Evolutionary conservation across 1,284 basidiomycete genomes (phyloP).

Genomic region (Afroboletus lepidellus): DNA sequence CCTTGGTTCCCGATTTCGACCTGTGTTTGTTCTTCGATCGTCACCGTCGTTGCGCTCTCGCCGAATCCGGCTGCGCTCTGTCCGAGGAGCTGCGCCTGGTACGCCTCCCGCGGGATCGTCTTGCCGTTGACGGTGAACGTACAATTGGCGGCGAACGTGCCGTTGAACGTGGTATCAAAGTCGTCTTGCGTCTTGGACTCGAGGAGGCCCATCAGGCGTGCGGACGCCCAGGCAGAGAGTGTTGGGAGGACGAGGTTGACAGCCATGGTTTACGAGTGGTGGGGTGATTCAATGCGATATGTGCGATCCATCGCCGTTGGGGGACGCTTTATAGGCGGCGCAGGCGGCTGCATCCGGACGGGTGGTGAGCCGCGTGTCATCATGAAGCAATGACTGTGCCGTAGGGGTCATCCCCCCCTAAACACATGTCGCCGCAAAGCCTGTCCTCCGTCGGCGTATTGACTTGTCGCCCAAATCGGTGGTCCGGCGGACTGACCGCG

Average conservation of each 20-base stretch:
- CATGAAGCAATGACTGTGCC: too few species aligned
- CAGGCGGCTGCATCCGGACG: too few species aligned
- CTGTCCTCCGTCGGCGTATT: too few species aligned
- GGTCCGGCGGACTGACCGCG: too few species aligned
- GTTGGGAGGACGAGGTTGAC: slow-evolving; percentile 33
- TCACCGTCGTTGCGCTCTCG: slow-evolving; percentile 22
- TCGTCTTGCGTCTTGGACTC: slow-evolving; percentile 29
- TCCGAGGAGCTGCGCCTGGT: slow-evolving; percentile 26
- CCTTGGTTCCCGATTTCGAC: slow-evolving; percentile 29
- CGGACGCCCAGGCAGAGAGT: slow-evolving; percentile 38
- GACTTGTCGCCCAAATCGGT: too few species aligned
- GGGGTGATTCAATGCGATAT: too few species aligned
- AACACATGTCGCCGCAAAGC: too few species aligned
- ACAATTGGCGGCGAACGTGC: slow-evolving; percentile 32
- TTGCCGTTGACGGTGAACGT: slow-evolving; percentile 38
- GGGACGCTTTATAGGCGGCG: neutral
- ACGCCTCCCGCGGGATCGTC: slow-evolving; percentile 23
- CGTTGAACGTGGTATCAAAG: slow-evolving; percentile 37
- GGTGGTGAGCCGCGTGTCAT: too few species aligned
- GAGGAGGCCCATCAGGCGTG: slow-evolving; percentile 35
- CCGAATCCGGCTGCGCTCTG: slow-evolving; percentile 25
- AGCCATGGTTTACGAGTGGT: slow-evolving; percentile 19
- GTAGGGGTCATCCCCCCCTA: too few species aligned
- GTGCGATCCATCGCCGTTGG: neutral
- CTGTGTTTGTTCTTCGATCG: slow-evolving; percentile 27